Conservation (phyloP, 2,329 filamentous ascomycete species). For the Pyricularia grisea region DNA sequence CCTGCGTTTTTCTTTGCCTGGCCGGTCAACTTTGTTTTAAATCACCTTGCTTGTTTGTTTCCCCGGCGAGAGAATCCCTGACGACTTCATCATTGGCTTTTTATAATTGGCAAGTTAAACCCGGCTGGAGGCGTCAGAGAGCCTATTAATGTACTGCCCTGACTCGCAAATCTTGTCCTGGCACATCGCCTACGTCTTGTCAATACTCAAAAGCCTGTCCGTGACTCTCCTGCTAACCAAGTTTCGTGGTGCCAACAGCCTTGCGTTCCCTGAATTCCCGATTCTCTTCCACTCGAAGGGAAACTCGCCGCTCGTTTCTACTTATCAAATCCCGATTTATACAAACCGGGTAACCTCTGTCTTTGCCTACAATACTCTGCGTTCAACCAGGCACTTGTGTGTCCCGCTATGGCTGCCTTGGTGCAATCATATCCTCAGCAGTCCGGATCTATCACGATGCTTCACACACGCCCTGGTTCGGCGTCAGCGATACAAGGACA, state of each 20-base stretch:
- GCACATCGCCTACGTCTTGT: neutral
- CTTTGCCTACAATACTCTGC: slow-evolving; percentile 12
- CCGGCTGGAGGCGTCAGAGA: neutral
- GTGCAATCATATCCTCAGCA: slow-evolving; percentile 75
- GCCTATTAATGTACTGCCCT: neutral
- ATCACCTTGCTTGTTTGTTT: neutral
- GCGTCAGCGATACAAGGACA: slow-evolving; percentile 49
- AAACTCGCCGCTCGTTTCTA: neutral
- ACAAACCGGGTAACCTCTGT: neutral
- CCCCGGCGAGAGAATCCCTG: neutral
- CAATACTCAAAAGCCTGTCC: neutral
- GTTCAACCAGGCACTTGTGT: neutral
- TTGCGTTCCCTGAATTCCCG: neutral
- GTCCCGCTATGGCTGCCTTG: slow-evolving; percentile 67
- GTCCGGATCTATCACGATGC: slow-evolving; percentile 63
- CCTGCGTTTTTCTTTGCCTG: neutral
- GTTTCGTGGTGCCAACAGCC: neutral
- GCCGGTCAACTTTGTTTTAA: neutral
- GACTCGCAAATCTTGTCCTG: neutral
- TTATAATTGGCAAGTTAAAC: slow-evolving; percentile 4
- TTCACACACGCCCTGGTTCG: slow-evolving; percentile 63
- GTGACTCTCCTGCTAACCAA: neutral
- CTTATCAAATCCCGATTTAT: neutral
- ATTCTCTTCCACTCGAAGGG: neutral
- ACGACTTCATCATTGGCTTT: neutral